phyloP scores from a whole-genome alignment of 2,329 filamentous ascomycete species.

The Knoxdaviesia capensis region DNA sequence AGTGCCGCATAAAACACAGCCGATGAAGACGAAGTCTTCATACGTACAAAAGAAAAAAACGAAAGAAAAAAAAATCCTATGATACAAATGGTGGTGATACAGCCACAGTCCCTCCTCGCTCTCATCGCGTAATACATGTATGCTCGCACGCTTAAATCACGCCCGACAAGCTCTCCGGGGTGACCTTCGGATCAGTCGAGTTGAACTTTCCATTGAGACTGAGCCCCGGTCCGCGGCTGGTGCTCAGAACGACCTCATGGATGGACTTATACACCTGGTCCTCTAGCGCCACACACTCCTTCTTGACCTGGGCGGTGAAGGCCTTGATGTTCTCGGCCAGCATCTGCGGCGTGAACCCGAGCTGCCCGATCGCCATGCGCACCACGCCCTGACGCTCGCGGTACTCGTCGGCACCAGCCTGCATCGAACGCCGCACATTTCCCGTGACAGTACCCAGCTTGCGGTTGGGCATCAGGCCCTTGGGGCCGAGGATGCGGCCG shows the following conservation, averaged over 20 bases:
- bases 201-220: slow-evolving; percentile 65
- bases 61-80: not conserved
- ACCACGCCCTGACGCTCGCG: slow-evolving; percentile 71
- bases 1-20: not conserved
- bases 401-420: slow-evolving; percentile 67
- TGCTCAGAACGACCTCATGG: slow-evolving; percentile 57
- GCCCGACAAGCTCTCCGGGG: slow-evolving; percentile 28
- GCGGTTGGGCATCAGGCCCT: slow-evolving; percentile 75
- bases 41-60: slow-evolving; percentile 3
- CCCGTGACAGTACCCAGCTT: slow-evolving; percentile 80
- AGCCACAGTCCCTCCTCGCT: too few species aligned
- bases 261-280: slow-evolving; percentile 23
- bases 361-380: slow-evolving; percentile 73
- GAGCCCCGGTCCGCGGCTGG: slow-evolving; percentile 72
- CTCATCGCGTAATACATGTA: too few species aligned
- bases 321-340: slow-evolving; percentile 66
- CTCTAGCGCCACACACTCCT: slow-evolving; percentile 54
- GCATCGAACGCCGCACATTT: slow-evolving; percentile 55
- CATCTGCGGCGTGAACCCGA: slow-evolving; percentile 75
- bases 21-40: not conserved
- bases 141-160: slow-evolving; percentile 23
- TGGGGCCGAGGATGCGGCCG: slow-evolving; percentile 67
- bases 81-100: too few species aligned
- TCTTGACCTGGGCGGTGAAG: slow-evolving; percentile 58
- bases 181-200: slow-evolving; percentile 35